Conservation (phyloP, 164 flowering plant species). For the Sextonia rubra region DNA sequence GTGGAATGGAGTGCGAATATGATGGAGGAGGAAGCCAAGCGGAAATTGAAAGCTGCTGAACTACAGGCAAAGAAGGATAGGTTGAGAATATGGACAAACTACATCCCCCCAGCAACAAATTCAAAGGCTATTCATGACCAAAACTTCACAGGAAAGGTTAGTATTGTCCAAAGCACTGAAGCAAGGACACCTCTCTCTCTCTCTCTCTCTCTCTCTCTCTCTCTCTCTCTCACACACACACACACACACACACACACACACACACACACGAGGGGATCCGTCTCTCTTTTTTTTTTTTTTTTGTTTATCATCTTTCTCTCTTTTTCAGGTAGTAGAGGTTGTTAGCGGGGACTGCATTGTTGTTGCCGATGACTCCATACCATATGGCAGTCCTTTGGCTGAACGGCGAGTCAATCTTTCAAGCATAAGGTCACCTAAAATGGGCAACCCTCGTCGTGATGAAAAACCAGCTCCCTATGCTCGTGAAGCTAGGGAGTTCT, state of each 20-base stretch:
- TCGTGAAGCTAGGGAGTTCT: conserved; percentile 86
- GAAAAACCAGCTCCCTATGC: conserved; percentile 87
- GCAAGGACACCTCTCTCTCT: not conserved
- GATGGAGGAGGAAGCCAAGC: conserved; percentile 88
- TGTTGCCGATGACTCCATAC: conserved; percentile 89
- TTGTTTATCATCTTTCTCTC: not conserved
- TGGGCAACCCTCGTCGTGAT: conserved; percentile 87
- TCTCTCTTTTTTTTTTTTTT: not conserved
- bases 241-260: not conserved
- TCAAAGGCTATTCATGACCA: conserved; percentile 95
- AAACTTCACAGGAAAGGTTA: conserved; percentile 88
- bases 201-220: not conserved
- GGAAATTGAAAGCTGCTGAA: conserved; percentile 70
- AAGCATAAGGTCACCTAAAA: conserved; percentile 83
- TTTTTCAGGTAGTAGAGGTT: conserved; percentile 86
- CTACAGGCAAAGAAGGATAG: conserved; percentile 82
- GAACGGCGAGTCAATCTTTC: conserved; percentile 93
- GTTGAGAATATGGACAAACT: conserved; percentile 78
- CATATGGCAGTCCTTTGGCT: conserved; percentile 83
- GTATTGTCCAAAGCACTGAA: conserved; percentile 4
- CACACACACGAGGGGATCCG: not conserved
- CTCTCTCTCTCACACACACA: not conserved
- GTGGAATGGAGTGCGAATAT: conserved; percentile 97
- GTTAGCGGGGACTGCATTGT: conserved; percentile 93
- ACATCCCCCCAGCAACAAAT: conserved; percentile 80